Base-by-base conservation (phyloP, 2,329 filamentous ascomycete genomes). In the Metarhizium guizhouense region DNA sequence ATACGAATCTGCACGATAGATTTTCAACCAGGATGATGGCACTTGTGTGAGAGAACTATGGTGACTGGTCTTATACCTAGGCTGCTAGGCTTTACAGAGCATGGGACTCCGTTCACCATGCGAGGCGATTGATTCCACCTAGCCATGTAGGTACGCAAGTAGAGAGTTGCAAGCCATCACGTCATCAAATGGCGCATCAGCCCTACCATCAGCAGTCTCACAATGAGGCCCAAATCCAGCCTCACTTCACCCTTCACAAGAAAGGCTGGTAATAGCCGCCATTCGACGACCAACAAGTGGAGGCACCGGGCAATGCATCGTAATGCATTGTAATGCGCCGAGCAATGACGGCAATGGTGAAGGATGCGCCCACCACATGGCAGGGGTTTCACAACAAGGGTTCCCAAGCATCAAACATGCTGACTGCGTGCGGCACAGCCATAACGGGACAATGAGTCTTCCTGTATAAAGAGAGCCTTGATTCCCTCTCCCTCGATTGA, bases 1-100 rank as follows among this genome's bases (percentile, higher is more conserved):
- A 61, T 48, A 57, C 51, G 47, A 58, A 50, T 30, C 55, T 51
- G 58, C 56, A 60, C 55, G 54, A 56, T 57, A 57, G 58, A 58
- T 10, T 42, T 16, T 38, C 8, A 18, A 42, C 4, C n/a, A 18
- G 49, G 30, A 30, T 25, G 52, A 42, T 30, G 42, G 16, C n/a
- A 30, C 38, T 7, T 16, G 38, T n/a, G 38, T 40, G 38, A 40
- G 38, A 11, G 14, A 14, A 5, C 7, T 14, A 7, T 11, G 13
- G 38, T 40, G 38, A 40, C 11, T 40, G 38, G 38, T 40, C 38
- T 40, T 40, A 14, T 40, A 16, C 13, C 38, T 16, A 16, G 38
- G 38, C 38, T 11, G 32, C 32, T 34, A 11, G 10, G 32, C 10
- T 34, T 34, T 34, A 11, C 32, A 34, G 32, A 7, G 32, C 32